Conservation (phyloP, 495 filamentous ascomycete species). For the Cladorrhinum samala region DNA sequence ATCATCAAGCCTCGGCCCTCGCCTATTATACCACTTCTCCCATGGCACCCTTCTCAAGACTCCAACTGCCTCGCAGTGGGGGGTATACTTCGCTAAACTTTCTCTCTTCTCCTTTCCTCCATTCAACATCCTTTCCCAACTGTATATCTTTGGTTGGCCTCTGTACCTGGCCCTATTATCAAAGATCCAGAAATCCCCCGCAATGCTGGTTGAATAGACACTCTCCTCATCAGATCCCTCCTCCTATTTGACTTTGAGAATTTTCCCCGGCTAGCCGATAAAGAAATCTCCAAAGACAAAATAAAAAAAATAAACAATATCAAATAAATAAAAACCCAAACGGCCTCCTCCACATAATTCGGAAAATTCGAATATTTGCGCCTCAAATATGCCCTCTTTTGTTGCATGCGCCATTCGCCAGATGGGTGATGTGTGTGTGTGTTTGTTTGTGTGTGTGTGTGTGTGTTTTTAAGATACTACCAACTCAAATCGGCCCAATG, state of each 20-base stretch:
- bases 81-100: too few species aligned
- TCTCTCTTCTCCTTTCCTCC: too few species aligned
- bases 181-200: too few species aligned
- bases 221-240: background rate
- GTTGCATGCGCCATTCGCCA: constrained; percentile 32
- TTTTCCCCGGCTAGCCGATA: background rate
- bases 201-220: too few species aligned
- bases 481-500: constrained; percentile 21
- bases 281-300: background rate
- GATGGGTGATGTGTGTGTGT: constrained; percentile 21
- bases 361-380: constrained; percentile 22
- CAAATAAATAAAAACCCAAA: constrained; percentile 1
- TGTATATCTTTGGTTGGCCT: too few species aligned
- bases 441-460: constrained; percentile 8
- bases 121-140: too few species aligned
- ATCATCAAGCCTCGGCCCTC: too few species aligned
- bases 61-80: too few species aligned
- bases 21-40: too few species aligned
- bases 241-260: background rate
- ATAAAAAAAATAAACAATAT: constrained; percentile 4
- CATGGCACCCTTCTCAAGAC: too few species aligned
- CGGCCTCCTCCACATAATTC: background rate
- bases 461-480: constrained; percentile 19
- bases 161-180: too few species aligned
- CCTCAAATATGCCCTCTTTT: constrained; percentile 32